Conservation (phyloP, 2,329 filamentous ascomycete genomes). For the Ophiostoma pallidulum region DNA sequence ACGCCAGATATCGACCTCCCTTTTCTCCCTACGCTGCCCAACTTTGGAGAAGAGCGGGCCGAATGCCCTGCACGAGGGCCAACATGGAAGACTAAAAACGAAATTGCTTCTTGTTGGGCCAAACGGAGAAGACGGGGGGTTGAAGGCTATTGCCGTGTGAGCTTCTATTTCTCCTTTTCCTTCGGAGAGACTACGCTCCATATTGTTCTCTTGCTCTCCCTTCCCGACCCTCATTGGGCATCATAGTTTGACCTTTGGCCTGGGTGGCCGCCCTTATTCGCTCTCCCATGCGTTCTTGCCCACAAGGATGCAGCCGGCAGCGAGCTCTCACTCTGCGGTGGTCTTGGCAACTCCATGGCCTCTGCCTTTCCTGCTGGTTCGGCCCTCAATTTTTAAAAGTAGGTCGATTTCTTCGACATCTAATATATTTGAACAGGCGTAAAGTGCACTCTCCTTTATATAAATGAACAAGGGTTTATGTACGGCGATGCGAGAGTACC, state of each 20-base stretch:
- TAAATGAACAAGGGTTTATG: constrained; percentile 1
- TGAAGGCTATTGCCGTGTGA: background rate
- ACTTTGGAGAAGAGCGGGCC: constrained; percentile 6
- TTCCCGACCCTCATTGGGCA: background rate
- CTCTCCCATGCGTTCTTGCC: background rate
- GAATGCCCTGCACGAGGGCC: constrained; percentile 2
- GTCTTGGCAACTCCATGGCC: constrained; percentile 1
- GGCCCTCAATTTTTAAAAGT: background rate
- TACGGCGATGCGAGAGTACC: background rate
- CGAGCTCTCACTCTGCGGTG: background rate
- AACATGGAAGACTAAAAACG: background rate
- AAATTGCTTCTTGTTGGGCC: constrained; percentile 1
- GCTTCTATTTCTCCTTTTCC: background rate
- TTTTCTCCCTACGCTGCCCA: background rate
- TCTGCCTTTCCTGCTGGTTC: no score
- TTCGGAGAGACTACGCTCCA: background rate
- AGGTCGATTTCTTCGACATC: constrained; percentile 1
- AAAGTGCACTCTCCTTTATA: constrained; percentile 6
- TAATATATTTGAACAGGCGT: background rate
- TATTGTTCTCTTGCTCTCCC: background rate
- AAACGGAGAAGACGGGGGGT: background rate
- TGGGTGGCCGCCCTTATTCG: background rate
- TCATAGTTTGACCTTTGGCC: background rate
- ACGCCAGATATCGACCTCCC: background rate
- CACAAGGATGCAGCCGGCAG: constrained; percentile 1